A percentile compares a stretch with the other conserved stretches of the same genome.
These are phyloP conservation scores for Bacterosira constricta DNA, from an alignment of 108 stramenopile genomes.

Conservation along the genomic window DNA sequence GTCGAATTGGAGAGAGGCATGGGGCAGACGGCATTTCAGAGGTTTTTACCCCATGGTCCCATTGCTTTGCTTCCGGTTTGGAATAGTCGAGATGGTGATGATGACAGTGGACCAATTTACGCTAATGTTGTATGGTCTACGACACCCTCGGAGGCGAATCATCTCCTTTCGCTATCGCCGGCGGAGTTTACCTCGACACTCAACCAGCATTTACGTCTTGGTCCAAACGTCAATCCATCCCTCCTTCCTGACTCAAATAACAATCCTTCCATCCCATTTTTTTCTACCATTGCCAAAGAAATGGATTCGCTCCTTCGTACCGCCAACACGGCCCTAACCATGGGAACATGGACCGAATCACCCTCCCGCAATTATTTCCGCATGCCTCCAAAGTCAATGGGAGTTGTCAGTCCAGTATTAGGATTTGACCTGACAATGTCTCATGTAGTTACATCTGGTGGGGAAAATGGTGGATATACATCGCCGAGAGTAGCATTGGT, in stretches of 20 bases:
- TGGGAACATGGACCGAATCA: slow-evolving; percentile 56
- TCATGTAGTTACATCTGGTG: slow-evolving; percentile 19
- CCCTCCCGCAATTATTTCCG: slow-evolving; percentile 61
- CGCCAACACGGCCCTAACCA: slow-evolving; percentile 46
- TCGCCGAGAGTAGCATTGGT: slow-evolving; percentile 74
- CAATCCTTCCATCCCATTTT: slow-evolving; percentile 14
- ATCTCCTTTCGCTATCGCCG: slow-evolving; percentile 36
- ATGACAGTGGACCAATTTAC: slow-evolving; percentile 42
- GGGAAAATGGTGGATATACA: slow-evolving; percentile 25
- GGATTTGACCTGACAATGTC: slow-evolving; percentile 47
- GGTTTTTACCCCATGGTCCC: slow-evolving; percentile 71
- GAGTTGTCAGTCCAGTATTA: slow-evolving; percentile 34
- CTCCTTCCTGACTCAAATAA: slow-evolving; percentile 7
- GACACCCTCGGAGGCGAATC: slow-evolving; percentile 57
- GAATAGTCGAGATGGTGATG: slow-evolving; percentile 27
- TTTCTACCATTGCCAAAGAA: slow-evolving; percentile 33
- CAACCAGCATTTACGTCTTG: slow-evolving; percentile 66
- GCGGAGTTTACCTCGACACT: slow-evolving; percentile 48
- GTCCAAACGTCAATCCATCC: slow-evolving; percentile 60
- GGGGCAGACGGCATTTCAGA: slow-evolving; percentile 71
- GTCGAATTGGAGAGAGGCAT: slow-evolving; percentile 60
- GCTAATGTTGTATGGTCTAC: slow-evolving; percentile 90
- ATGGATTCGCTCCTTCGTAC: slow-evolving; percentile 45
- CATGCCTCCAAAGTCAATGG: slow-evolving; percentile 45
- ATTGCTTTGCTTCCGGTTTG: slow-evolving; percentile 82